Evolutionary conservation across 1,284 basidiomycete species (phyloP).

Genomic region (Marasmius sp.): DNA sequence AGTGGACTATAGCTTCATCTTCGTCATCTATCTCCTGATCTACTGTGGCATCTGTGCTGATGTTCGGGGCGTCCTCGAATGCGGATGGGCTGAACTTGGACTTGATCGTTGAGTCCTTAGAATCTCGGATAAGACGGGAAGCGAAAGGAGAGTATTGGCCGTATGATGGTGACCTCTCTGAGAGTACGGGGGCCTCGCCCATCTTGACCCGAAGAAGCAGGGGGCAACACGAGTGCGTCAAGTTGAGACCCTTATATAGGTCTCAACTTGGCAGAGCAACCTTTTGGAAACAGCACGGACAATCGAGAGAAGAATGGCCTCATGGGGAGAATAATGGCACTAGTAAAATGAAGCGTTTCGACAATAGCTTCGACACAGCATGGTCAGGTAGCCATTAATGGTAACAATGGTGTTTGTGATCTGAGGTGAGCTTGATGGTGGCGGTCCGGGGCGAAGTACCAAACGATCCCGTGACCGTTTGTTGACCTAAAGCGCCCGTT

Average conservation of each 20-base stretch:
- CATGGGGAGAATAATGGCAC: too few relatives aligned
- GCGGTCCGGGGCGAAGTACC: neutral
- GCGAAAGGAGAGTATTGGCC: neutral
- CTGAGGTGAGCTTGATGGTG: neutral
- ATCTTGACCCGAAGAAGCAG: neutral
- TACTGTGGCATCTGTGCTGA: neutral
- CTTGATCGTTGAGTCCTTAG: neutral
- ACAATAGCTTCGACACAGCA: too few relatives aligned
- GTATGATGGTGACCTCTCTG: neutral
- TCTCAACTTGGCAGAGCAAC: too few relatives aligned
- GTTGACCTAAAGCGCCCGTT: neutral
- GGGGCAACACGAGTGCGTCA: neutral
- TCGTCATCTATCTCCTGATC: neutral
- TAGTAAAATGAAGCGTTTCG: too few relatives aligned
- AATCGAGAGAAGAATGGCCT: too few relatives aligned
- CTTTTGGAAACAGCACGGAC: too few relatives aligned
- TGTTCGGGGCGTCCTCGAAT: neutral
- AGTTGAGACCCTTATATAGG: neutral
- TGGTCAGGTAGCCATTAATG: neutral
- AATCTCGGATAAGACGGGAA: neutral
- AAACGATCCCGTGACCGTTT: neutral
- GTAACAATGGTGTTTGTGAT: neutral
- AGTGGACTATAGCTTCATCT: neutral
- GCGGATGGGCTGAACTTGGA: neutral
- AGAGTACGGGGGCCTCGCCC: neutral